These are phyloP conservation scores for Odontarrhena argentea DNA, from an alignment of 345 rosid genomes.

Conservation along the genomic window DNA sequence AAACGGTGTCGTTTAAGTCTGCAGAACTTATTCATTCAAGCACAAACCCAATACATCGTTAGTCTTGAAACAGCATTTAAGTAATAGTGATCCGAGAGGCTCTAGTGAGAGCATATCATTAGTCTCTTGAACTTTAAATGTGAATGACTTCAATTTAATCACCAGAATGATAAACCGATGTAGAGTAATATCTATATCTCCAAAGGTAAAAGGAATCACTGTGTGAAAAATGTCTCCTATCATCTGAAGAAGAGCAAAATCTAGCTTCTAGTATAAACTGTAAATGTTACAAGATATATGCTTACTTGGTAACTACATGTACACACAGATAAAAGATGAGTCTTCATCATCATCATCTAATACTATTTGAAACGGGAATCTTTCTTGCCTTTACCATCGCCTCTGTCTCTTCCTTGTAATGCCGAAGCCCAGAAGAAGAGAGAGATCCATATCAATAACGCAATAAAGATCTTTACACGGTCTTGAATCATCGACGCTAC, in stretches of 20 bases:
- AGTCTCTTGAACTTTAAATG: neutral
- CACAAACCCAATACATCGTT: neutral
- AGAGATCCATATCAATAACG: conserved; percentile 88
- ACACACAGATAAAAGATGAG: neutral
- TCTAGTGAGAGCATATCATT: no score
- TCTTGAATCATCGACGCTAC: conserved; percentile 55
- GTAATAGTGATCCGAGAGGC: neutral
- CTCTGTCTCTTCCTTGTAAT: conserved; percentile 50
- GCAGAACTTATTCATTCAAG: neutral
- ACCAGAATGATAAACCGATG: neutral
- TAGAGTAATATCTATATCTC: neutral
- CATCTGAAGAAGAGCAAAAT: neutral
- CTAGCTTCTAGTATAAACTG: conserved; percentile 6
- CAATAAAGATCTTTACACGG: conserved; percentile 61
- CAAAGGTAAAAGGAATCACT: neutral
- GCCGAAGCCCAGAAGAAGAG: conserved; percentile 85
- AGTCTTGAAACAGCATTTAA: conserved; percentile 1
- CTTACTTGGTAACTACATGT: conserved; percentile 7
- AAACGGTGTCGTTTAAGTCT: neutral
- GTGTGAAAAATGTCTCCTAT: neutral
- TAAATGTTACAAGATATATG: conserved; percentile 17
- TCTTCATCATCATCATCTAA: conserved; percentile 6
- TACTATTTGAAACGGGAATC: conserved; percentile 44
- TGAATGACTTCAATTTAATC: neutral
- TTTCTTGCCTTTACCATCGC: conserved; percentile 55